Conservation (phyloP, 495 filamentous ascomycete species). For the Cercophora samala region DNA sequence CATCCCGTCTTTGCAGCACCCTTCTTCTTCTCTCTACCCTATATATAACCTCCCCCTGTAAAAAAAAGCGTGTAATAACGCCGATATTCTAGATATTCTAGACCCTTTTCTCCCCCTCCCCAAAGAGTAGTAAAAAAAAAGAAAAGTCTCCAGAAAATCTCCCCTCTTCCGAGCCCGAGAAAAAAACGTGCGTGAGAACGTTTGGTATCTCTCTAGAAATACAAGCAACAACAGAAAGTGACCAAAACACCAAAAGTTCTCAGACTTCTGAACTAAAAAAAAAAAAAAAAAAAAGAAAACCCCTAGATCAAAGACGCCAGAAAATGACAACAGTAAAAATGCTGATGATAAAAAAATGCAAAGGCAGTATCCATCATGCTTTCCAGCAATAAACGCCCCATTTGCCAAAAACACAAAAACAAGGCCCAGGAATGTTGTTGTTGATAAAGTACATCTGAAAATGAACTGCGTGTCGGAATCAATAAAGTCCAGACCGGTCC, state of each 20-base stretch:
- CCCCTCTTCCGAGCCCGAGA: not conserved
- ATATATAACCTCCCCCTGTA: not conserved
- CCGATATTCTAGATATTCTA: not conserved
- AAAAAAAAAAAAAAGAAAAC: too few relatives aligned
- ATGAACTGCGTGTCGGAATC: not conserved
- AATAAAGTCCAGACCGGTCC: not conserved
- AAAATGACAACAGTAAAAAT: not conserved
- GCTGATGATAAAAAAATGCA: not conserved
- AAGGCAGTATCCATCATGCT: not conserved
- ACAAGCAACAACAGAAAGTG: not conserved
- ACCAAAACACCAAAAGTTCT: not conserved
- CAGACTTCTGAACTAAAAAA: too few relatives aligned
- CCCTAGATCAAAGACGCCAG: not conserved
- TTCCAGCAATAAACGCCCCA: not conserved
- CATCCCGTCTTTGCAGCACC: not conserved
- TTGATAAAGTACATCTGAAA: not conserved
- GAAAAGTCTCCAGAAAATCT: not conserved
- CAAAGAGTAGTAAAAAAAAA: not conserved
- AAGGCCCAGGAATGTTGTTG: not conserved
- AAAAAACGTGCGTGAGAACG: not conserved
- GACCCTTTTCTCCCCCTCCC: not conserved
- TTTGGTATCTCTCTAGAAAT: slow-evolving; percentile 7
- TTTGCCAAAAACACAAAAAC: not conserved
- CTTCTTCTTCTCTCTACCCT: not conserved
- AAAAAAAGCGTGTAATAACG: slow-evolving; percentile 4